Percentiles rank a stretch among this genome's conserved stretches.
phyloP scores from a whole-genome alignment of 2,329 filamentous ascomycete species.

The Penicillium sp. region DNA sequence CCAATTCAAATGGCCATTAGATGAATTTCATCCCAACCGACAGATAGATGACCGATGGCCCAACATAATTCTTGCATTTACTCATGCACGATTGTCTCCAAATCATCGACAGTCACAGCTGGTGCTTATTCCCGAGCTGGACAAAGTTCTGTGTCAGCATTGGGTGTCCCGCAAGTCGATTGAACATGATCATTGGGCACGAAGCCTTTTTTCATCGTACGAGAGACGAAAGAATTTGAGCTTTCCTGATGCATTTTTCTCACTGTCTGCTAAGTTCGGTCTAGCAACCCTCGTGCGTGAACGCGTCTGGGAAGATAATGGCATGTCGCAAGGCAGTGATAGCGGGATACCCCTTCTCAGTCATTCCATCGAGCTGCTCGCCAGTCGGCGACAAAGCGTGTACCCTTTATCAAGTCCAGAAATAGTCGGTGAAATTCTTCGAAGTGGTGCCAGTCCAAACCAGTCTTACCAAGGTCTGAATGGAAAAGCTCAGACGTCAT shows the following conservation, averaged over 20 bases:
- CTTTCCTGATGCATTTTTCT: neutral
- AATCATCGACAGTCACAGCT: neutral
- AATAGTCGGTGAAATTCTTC: neutral
- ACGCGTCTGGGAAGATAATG: neutral
- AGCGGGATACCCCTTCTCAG: neutral
- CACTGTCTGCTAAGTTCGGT: neutral
- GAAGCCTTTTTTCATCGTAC: neutral
- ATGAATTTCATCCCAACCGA: neutral
- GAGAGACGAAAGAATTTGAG: neutral
- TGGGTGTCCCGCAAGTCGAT: neutral
- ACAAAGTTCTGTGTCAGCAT: neutral
- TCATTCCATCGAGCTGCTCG: neutral
- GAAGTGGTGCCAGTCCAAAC: neutral
- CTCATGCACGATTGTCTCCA: neutral
- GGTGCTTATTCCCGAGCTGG: neutral
- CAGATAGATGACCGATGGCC: neutral
- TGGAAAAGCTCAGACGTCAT: neutral
- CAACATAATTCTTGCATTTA: neutral
- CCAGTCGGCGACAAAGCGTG: neutral
- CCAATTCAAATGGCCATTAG: neutral
- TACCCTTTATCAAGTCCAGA: neutral
- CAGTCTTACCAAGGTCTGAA: neutral
- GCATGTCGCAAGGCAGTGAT: neutral
- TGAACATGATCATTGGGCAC: neutral
- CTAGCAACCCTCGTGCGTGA: neutral